Percentiles rank a stretch among this genome's conserved stretches.
Evolutionary conservation across 2,329 filamentous ascomycete genomes (phyloP).

Genomic region (Fusarium sp.): DNA sequence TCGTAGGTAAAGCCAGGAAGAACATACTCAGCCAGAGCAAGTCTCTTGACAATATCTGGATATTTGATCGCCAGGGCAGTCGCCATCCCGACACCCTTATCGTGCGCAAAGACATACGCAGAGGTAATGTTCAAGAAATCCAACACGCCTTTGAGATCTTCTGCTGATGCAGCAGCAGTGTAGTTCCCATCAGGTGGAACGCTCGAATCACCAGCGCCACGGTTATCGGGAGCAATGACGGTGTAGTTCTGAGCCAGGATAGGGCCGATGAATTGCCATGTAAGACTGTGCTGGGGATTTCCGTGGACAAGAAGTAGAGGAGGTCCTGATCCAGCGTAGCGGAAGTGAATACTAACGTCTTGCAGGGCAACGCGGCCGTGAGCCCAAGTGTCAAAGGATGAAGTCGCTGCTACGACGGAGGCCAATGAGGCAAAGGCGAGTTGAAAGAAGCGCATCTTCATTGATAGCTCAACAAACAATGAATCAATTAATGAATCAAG

Average conservation of each 20-base stretch:
- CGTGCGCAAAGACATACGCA: constrained; percentile 56
- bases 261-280: constrained; percentile 52
- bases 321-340: constrained; percentile 53
- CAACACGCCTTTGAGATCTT: constrained; percentile 51
- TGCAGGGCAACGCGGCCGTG: constrained; percentile 49
- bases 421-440: constrained; percentile 2
- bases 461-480: rapidly evolving
- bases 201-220: constrained; percentile 53
- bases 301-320: constrained; percentile 54
- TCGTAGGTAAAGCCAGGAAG: constrained; percentile 57
- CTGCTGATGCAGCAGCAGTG: constrained; percentile 51
- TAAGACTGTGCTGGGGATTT: constrained; percentile 53
- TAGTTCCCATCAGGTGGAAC: constrained; percentile 52
- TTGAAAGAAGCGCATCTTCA: background rate
- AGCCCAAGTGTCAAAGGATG: constrained; percentile 52
- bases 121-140: constrained; percentile 55
- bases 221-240: constrained; percentile 55
- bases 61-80: constrained; percentile 52
- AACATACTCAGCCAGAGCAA: constrained; percentile 53
- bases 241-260: constrained; percentile 55
- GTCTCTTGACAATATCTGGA: constrained; percentile 46
- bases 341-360: constrained; percentile 55
- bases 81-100: constrained; percentile 57
- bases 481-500: rapidly evolving
- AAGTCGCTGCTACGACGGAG: background rate